phyloP scores from a whole-genome alignment of 139 green algal species.

The Deuterostichococcus epilithicus region DNA sequence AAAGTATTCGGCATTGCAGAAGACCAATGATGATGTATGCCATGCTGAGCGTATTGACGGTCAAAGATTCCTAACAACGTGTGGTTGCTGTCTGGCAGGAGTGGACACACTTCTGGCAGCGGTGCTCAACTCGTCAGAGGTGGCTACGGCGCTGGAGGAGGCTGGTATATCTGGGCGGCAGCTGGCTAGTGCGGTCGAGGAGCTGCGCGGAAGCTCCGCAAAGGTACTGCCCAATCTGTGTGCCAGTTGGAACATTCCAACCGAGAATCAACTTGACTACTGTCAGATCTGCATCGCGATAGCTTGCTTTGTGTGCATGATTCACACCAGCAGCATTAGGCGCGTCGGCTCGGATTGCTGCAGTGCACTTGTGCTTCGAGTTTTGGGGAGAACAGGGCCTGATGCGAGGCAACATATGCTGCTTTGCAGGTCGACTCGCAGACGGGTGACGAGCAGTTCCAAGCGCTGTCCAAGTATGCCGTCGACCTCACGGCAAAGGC shows the following conservation, averaged over 20 bases:
- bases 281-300: too few species aligned
- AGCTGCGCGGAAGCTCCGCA: not conserved
- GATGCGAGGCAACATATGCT: too few species aligned
- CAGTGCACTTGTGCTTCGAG: too few species aligned
- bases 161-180: conserved; percentile 28
- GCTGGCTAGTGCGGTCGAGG: not conserved
- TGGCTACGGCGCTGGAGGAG: conserved; percentile 43
- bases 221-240: not conserved
- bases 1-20: not conserved
- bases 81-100: conserved; percentile 1
- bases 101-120: conserved; percentile 71
- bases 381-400: too few species aligned
- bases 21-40: not conserved
- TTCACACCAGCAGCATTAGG: too few species aligned
- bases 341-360: too few species aligned
- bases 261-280: too few species aligned
- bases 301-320: too few species aligned
- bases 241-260: too few species aligned
- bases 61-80: too few species aligned
- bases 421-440: conserved; percentile 31
- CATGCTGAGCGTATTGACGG: too few species aligned
- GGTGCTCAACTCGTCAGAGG: conserved; percentile 45
- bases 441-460: conserved; percentile 74
- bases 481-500: conserved; percentile 87
- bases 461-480: conserved; percentile 87